Base-by-base conservation (phyloP, 495 filamentous ascomycete species). In the Neurospora terricola region DNA sequence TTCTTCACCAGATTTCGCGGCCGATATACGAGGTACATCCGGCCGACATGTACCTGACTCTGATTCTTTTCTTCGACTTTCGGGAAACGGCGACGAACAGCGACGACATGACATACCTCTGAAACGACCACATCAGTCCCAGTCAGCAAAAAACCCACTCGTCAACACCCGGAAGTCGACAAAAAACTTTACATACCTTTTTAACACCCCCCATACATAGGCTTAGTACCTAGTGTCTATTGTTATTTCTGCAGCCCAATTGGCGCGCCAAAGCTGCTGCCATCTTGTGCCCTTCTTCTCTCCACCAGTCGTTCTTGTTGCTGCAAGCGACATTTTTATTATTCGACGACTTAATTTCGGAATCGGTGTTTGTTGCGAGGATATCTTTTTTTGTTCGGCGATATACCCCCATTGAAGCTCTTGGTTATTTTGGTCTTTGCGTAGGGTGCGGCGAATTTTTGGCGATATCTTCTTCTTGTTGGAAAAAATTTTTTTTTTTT, bases 381-480 rank as follows among this genome's bases (percentile, higher is more conserved):
- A 36, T 76, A 74, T 69, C 71, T 69, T 38, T 45, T 45, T 38
- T 72, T 23, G 40, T 37, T 59, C 66, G 42, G 66, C 73, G 73
- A 75, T 75, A 75, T 75, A 75, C 73, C 73, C 73, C 73, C 48
- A 27, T 59, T 73, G 11, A 54, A 66, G 23, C 38, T 75, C 70
- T 37, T 38, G 36, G 37, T 75, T 70, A 9, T 68, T 38, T 34
- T 43, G 66, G 42, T 23, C 62, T 71, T 23, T 30, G 21, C 14
- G 70, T 69, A 21, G 34, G 38, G 43, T 74, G 59, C 21, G 45
- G 42, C 71, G 40, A 11, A 10, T 14, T 71, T 39, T 45, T 71
- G 72, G 18, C 42, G 72, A 34, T 69, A 37, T 71, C 38, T 34
- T 71, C 11, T 73, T 62, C 16, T 39, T 71, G 9, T 73, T 43